Base-by-base conservation (phyloP, 2,329 filamentous ascomycete species). In the Cladosporium colombiae region DNA sequence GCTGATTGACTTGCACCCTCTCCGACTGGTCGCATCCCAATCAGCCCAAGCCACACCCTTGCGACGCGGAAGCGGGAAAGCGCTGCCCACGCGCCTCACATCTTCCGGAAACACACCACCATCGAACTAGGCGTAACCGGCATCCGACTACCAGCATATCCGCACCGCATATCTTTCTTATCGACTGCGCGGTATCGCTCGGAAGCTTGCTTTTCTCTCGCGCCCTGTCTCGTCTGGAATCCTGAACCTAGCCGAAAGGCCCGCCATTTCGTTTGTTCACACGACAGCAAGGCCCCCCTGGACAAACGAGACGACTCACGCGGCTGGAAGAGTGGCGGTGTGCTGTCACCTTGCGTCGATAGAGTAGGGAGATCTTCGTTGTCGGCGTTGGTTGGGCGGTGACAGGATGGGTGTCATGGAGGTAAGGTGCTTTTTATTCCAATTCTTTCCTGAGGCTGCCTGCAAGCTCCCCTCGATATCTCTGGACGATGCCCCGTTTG, bases 341-440 rank as follows among this genome's bases (percentile, higher is more conserved):
- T 63, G 61, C 50, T 56, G 27, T 63, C 49, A 53, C 61, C 61
- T 63, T 63, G 61, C 61, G 35, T 63, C 50, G 49, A 44, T 63
- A 56, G 50, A 63, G 50, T 52, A 63, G 61, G 61, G 61, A 33
- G 33, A 23, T 52, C 35, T 27, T 56, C 33, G 50, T 53, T 46
- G 46, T 46, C 50, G 25, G 50, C 37, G 29, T 49, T 44, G 29
- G 46, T 53, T 62, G 60, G 60, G 49, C 61, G 50, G 44, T 52
- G 63, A 59, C 55, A 56, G 52, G 61, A 63, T 65, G 58, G 68
- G 64, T 21, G 59, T 61, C 64, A 67, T 67, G 67, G 65, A 67
- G 67, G 67, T 68, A 68, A 68, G 65, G 67, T 50, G n/a, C 37
- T 40, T 55, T 33, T 25, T 18, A 31, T 49, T 40, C 63, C 62